Evolutionary conservation across 495 filamentous ascomycete species (phyloP).

Genomic region (Penicillium daleae): DNA sequence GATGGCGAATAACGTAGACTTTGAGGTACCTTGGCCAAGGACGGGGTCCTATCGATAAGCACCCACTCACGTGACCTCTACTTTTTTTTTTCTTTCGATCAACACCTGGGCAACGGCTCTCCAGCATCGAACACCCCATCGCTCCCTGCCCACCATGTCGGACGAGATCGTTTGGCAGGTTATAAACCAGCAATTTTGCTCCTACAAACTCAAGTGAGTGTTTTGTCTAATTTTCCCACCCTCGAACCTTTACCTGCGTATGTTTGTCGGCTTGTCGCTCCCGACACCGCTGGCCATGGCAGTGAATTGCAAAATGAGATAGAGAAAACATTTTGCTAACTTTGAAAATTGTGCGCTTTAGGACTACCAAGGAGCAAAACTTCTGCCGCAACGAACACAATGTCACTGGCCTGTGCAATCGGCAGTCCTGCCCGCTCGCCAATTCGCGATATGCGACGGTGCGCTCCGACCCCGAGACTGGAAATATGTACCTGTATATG

Average conservation of each 20-base stretch:
- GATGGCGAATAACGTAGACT: not conserved
- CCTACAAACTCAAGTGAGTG: conserved; percentile 90
- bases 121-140: conserved; percentile 19
- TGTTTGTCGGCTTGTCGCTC: not conserved
- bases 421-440: conserved; percentile 92
- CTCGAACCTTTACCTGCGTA: not conserved
- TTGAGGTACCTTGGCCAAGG: conserved; percentile 7
- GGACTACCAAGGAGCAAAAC: conserved; percentile 87
- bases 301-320: conserved; percentile 9
- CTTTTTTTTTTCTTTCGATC: conserved; percentile 43
- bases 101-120: conserved; percentile 28
- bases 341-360: conserved; percentile 24
- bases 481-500: conserved; percentile 93
- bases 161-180: conserved; percentile 99
- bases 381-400: conserved; percentile 98
- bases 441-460: conserved; percentile 96
- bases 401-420: conserved; percentile 92
- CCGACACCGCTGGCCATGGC: not conserved
- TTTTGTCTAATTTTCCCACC: conserved; percentile 10
- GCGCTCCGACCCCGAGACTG: conserved; percentile 77
- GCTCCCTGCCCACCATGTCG: conserved; percentile 50
- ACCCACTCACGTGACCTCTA: conserved; percentile 37
- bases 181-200: conserved; percentile 94
- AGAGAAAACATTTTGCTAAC: conserved; percentile 9
- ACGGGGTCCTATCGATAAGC: conserved; percentile 40